Evolutionary conservation across 257 asterid genomes (phyloP).

Genomic region (Capsicum rhomboideum): DNA sequence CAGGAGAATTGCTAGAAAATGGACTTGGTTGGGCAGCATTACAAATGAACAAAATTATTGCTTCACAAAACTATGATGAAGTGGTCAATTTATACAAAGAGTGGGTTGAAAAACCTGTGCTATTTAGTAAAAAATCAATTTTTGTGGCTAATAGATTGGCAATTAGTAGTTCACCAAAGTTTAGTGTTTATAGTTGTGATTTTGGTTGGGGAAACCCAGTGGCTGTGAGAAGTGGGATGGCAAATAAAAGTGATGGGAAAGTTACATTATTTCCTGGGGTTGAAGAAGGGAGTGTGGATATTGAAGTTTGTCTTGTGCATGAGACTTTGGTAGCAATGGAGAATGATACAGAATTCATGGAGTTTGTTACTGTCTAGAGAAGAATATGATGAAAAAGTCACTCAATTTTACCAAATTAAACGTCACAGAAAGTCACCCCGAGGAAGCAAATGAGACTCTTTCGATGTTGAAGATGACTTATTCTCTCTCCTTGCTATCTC

Average conservation of each 20-base stretch:
- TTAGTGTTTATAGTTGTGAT: conserved; percentile 18
- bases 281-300: conserved; percentile 42
- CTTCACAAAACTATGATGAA: neutral
- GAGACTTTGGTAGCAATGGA: conserved; percentile 24
- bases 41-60: neutral
- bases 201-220: conserved; percentile 37
- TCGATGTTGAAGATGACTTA: too few species aligned
- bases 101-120: neutral
- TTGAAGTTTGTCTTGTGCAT: conserved; percentile 28
- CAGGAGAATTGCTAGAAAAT: neutral
- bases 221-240: conserved; percentile 41
- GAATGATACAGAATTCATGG: conserved; percentile 35
- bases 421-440: neutral
- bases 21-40: conserved; percentile 8
- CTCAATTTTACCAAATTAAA: neutral
- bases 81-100: neutral
- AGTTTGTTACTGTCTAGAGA: neutral
- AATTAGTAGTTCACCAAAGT: conserved; percentile 39
- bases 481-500: too few species aligned
- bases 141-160: neutral
- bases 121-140: neutral
- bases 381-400: neutral
- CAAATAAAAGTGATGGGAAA: conserved; percentile 30
- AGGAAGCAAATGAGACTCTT: too few species aligned
- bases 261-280: conserved; percentile 21